phyloP scores from a whole-genome alignment of 2,329 filamentous ascomycete species.

The Pezizomycotina sp. region DNA sequence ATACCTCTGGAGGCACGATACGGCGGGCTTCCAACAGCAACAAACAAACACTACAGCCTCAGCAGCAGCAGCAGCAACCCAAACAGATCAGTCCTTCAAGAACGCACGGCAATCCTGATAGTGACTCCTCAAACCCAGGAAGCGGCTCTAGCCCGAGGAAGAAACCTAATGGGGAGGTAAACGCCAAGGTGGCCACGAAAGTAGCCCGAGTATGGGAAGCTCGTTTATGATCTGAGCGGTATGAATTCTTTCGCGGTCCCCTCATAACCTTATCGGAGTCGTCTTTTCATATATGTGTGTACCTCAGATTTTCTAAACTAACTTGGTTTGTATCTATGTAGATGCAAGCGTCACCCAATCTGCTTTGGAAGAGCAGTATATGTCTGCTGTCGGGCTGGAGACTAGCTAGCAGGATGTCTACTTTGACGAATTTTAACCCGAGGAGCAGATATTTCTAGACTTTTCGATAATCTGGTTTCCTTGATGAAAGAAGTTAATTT shows the following conservation, averaged over 20 bases:
- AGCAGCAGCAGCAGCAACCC: not conserved
- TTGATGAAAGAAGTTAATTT: no score
- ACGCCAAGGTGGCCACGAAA: constrained; percentile 49
- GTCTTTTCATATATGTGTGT: not conserved
- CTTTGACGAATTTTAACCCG: no score
- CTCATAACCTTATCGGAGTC: no score
- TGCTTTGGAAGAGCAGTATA: constrained; percentile 59
- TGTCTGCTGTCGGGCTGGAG: constrained; percentile 50
- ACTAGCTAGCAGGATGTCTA: constrained; percentile 48
- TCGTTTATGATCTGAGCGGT: constrained; percentile 73
- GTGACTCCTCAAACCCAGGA: constrained; percentile 44
- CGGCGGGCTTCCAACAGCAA: constrained; percentile 4
- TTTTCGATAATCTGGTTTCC: no score
- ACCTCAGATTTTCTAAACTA: constrained; percentile 7
- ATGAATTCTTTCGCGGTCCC: constrained; percentile 14
- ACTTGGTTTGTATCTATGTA: constrained; percentile 28
- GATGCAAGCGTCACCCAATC: constrained; percentile 69
- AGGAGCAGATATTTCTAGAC: no score
- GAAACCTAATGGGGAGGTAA: no score
- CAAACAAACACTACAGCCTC: constrained; percentile 1
- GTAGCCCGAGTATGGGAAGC: constrained; percentile 65
- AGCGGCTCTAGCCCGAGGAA: constrained; percentile 40
- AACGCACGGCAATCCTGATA: constrained; percentile 26
- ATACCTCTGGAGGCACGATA: constrained; percentile 16
- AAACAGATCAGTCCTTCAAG: constrained; percentile 19